Conservation (phyloP, 2,329 filamentous ascomycete species). For the Fusarium caatingaense region DNA sequence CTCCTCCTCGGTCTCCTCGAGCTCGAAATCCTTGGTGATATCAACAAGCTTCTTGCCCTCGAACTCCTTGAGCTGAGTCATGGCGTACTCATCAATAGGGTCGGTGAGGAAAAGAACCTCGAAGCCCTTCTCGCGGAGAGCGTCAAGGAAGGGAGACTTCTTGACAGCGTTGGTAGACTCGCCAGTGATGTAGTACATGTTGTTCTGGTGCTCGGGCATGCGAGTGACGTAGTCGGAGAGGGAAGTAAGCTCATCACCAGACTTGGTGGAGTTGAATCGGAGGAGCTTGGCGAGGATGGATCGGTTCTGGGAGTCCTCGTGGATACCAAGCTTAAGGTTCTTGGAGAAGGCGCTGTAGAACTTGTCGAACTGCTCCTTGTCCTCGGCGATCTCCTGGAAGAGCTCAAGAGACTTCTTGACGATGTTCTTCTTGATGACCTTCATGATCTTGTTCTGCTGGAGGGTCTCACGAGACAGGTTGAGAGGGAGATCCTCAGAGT, state of each 20-base stretch:
- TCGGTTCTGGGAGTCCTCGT: conserved; percentile 99
- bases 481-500: conserved; percentile 98
- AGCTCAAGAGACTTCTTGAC: conserved; percentile 99
- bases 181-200: conserved; percentile 99
- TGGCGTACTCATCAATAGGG: conserved; percentile 99
- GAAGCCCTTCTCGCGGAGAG: conserved; percentile 98
- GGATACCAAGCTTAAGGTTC: conserved; percentile 99
- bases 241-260: conserved; percentile 93
- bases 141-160: conserved; percentile 98
- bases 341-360: conserved; percentile 99
- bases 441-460: conserved; percentile 99
- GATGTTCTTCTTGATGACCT: conserved; percentile 99
- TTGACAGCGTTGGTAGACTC: conserved; percentile 98
- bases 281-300: conserved; percentile 93
- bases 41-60: conserved; percentile 99
- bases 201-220: conserved; percentile 99
- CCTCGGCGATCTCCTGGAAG: conserved; percentile 98
- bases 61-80: conserved; percentile 99
- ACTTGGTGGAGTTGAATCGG: conserved; percentile 99
- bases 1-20: conserved; percentile 99
- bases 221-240: conserved; percentile 97
- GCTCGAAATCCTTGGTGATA: conserved; percentile 99
- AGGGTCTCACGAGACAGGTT: conserved; percentile 99
- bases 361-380: conserved; percentile 99
- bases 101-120: conserved; percentile 99